Conservation (phyloP, 140 eudicot species). For the Bidens hawaiensis region DNA sequence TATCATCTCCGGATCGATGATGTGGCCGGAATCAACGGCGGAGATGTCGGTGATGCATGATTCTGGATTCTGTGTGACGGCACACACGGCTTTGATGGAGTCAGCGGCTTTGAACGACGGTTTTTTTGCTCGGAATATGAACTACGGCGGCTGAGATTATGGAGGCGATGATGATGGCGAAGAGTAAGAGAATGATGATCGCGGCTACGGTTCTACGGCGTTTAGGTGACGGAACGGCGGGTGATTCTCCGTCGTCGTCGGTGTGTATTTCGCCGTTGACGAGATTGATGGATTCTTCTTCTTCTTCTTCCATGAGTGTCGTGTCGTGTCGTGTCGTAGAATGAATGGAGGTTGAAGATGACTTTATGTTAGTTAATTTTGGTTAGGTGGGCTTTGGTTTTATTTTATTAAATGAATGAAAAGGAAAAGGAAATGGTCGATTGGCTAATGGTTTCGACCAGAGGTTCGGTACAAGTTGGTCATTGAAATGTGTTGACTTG, state of each 20-base stretch:
- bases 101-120: too few relatives aligned
- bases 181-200: conserved; percentile 27
- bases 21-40: conserved; percentile 21
- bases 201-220: conserved; percentile 36
- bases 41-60: conserved; percentile 51
- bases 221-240: conserved; percentile 14
- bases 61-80: conserved; percentile 61
- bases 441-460: too few relatives aligned
- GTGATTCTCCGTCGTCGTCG: conserved; percentile 14
- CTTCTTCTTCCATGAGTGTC: conserved; percentile 17
- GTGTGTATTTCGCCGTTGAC: conserved; percentile 47
- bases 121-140: conserved; percentile 26
- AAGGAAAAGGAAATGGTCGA: not conserved
- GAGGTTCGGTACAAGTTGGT: too few relatives aligned
- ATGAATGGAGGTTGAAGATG: not conserved
- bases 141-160: conserved; percentile 23
- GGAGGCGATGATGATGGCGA: conserved; percentile 33
- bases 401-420: not conserved
- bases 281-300: conserved; percentile 49
- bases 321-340: conserved; percentile 9
- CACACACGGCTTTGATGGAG: conserved; percentile 49
- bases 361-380: conserved; percentile 5
- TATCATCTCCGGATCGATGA: conserved; percentile 40
- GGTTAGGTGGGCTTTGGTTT: too few relatives aligned
- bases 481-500: too few relatives aligned